Conservation (phyloP, 352 stramenopile genomes). For the Phytophthora tubulina region DNA sequence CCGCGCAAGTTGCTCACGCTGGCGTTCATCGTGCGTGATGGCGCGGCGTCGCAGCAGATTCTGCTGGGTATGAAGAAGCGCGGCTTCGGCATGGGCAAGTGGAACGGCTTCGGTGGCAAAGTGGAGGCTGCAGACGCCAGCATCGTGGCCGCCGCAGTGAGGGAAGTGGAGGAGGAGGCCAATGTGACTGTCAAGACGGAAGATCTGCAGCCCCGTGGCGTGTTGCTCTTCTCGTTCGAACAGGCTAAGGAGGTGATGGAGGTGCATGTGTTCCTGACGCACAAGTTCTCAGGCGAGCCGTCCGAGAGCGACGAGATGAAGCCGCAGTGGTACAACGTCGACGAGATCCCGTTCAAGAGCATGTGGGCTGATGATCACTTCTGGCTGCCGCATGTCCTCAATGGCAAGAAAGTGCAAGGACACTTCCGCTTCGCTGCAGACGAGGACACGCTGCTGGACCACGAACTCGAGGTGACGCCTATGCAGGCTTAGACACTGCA, state of each 20-base stretch:
- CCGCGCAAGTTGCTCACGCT: slow-evolving; percentile 68
- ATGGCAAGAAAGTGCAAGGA: slow-evolving; percentile 69
- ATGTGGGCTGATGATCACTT: slow-evolving; percentile 91
- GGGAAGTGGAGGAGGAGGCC: slow-evolving; percentile 79
- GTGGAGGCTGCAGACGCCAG: slow-evolving; percentile 78
- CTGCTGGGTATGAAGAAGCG: slow-evolving; percentile 92
- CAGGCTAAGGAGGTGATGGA: slow-evolving; percentile 68
- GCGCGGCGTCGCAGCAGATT: slow-evolving; percentile 41
- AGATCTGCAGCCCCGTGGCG: slow-evolving; percentile 47
- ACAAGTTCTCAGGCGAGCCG: slow-evolving; percentile 68
- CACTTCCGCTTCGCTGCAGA: slow-evolving; percentile 80
- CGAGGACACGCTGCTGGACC: slow-evolving; percentile 71
- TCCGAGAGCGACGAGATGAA: slow-evolving; percentile 92
- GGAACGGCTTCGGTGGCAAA: slow-evolving; percentile 94
- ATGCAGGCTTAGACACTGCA: background rate
- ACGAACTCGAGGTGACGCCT: slow-evolving; percentile 46
- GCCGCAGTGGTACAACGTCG: slow-evolving; percentile 78
- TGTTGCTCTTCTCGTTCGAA: slow-evolving; percentile 77
- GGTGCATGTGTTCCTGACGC: slow-evolving; percentile 87
- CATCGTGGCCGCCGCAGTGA: slow-evolving; percentile 61
- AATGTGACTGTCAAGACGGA: slow-evolving; percentile 54
- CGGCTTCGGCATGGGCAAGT: slow-evolving; percentile 90
- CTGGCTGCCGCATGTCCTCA: slow-evolving; percentile 85
- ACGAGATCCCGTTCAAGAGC: slow-evolving; percentile 73
- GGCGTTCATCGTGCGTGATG: slow-evolving; percentile 56